phyloP scores from a whole-genome alignment of 345 rosid species.

The Populus tremula region DNA sequence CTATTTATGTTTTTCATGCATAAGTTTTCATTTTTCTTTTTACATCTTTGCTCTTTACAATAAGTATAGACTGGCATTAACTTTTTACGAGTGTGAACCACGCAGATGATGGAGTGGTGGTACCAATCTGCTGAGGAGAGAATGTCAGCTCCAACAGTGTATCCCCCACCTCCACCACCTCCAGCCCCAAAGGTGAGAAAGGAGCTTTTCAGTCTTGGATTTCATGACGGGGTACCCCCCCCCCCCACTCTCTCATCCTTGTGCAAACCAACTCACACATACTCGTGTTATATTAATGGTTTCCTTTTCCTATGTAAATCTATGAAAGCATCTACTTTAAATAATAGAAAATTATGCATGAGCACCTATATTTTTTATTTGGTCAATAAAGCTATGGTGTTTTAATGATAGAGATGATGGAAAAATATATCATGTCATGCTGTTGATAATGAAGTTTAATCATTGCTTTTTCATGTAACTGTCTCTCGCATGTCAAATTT shows the following conservation, averaged over 20 bases:
- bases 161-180: constrained; percentile 97
- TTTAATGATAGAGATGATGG: too few species aligned
- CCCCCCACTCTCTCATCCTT: too few species aligned
- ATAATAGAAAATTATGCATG: background rate
- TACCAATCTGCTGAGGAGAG: constrained; percentile 98
- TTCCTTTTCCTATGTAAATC: background rate
- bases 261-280: background rate
- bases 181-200: constrained; percentile 78
- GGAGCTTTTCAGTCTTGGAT: background rate
- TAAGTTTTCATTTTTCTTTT: background rate
- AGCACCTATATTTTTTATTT: background rate
- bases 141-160: constrained; percentile 96
- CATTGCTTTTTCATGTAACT: background rate
- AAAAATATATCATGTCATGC: background rate
- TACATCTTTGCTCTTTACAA: background rate
- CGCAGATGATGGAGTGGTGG: constrained; percentile 99
- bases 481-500: background rate
- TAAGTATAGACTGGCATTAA: background rate
- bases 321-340: background rate
- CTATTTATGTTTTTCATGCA: background rate
- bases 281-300: background rate
- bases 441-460: background rate
- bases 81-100: constrained; percentile 9
- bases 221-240: background rate
- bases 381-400: background rate